Percentiles rank a stretch among this genome's conserved stretches.
Evolutionary conservation across 2,329 filamentous ascomycete genomes (phyloP).

Genomic region (Xylaria arbuscula): DNA sequence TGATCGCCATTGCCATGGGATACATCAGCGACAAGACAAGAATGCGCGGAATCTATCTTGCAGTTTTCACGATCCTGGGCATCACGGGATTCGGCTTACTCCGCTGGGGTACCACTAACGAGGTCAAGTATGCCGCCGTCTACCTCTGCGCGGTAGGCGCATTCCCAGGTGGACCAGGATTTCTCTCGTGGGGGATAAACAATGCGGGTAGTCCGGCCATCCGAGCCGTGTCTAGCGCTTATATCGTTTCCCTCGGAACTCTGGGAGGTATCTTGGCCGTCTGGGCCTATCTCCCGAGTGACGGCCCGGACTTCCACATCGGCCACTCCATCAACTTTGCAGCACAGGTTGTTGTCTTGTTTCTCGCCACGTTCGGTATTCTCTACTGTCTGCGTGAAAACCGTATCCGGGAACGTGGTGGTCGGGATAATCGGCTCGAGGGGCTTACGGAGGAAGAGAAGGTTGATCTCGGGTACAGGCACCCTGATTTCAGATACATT

Average conservation of each 20-base stretch:
- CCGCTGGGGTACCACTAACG: slow-evolving; percentile 54
- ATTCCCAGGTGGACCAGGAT: slow-evolving; percentile 68
- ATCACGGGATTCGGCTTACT: slow-evolving; percentile 64
- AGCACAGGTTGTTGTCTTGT: slow-evolving; percentile 59
- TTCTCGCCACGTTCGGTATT: slow-evolving; percentile 61
- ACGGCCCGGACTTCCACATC: slow-evolving; percentile 59
- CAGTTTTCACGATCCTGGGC: slow-evolving; percentile 55
- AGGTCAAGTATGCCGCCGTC: slow-evolving; percentile 60
- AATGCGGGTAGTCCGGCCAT: slow-evolving; percentile 68
- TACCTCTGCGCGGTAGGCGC: slow-evolving; percentile 67
- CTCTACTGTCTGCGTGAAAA: slow-evolving; percentile 67
- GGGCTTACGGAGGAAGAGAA: slow-evolving; percentile 61
- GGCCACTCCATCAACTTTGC: slow-evolving; percentile 68
- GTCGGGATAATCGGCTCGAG: slow-evolving; percentile 60
- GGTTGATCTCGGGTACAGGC: slow-evolving; percentile 61
- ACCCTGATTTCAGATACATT: slow-evolving; percentile 68
- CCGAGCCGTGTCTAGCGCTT: slow-evolving; percentile 66
- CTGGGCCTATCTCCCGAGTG: slow-evolving; percentile 63
- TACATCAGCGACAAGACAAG: slow-evolving; percentile 57
- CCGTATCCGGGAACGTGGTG: slow-evolving; percentile 58
- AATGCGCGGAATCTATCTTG: slow-evolving; percentile 56
- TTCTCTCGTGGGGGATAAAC: slow-evolving; percentile 69
- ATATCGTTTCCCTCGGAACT: slow-evolving; percentile 66
- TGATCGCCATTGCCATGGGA: slow-evolving; percentile 54
- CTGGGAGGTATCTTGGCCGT: slow-evolving; percentile 66